Base-by-base conservation (phyloP, 1,284 basidiomycete species). In the Papiliotrema laurentii region DNA sequence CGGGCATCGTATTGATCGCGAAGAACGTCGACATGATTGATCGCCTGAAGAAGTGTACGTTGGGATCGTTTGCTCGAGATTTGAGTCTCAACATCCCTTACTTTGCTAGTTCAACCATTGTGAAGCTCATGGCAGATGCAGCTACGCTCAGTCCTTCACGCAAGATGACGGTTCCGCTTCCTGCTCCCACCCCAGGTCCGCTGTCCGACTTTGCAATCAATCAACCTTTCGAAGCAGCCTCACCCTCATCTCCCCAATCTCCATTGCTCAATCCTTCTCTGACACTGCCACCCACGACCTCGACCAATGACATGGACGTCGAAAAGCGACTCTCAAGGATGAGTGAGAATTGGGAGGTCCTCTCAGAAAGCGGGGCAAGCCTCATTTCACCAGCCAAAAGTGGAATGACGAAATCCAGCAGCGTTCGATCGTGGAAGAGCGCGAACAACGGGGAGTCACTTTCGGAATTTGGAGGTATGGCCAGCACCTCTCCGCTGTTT, bases 41-140 rank as follows among this genome's bases (percentile, higher is more conserved):
- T 24, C 59, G 70, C 2, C 53, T 72, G n/a, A 56, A 66, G 47
- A 61, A 67, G 19, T 70, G 69, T 71, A 41, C 55, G 66, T 61
- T 26, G 4, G 26, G 7, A 31, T 31, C 39, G 11, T n/a, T 22
- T 16, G 24, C 7, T 13, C 13, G 10, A 27, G 22, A 26, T 16
- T 14, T 16, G 7, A 14, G 18, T 11, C 22, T 38, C 24, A 27
- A 18, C 41, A 24, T 4, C 18, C 11, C 18, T 11, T 9, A 22
- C 10, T 18, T 26, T n/a, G n/a, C n/a, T n/a, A n/a, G n/a, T n/a
- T n/a, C n/a, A n/a, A n/a, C n/a, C n/a, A n/a, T n/a, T n/a, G n/a
- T n/a, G n/a, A n/a, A n/a, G n/a, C n/a, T n/a, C 26, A n/a, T 27
- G 2, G 3, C 30, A 64, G 62, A 59, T 33, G 62, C 60, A 19